Conservation (phyloP, 257 asterid species). For the Primulina tabacum region DNA sequence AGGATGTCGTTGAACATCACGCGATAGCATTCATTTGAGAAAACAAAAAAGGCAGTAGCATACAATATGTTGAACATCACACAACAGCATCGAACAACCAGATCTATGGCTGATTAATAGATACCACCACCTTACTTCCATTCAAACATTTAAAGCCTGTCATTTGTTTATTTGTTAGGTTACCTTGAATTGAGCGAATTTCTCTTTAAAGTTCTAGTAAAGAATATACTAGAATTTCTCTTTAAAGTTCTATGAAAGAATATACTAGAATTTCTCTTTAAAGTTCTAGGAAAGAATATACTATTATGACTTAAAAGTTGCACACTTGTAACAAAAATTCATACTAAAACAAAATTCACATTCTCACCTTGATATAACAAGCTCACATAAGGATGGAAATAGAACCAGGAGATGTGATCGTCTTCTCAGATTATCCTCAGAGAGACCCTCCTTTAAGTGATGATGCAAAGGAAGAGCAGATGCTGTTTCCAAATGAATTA, state of each 20-base stretch:
- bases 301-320: constrained; percentile 13
- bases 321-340: constrained; percentile 4
- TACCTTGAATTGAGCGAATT: constrained; percentile 2
- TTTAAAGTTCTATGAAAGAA: neutral
- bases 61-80: neutral
- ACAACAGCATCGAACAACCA: neutral
- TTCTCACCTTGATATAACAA: constrained; percentile 82
- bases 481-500: constrained; percentile 72
- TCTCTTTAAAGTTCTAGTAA: constrained; percentile 2
- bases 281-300: neutral
- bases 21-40: neutral
- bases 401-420: constrained; percentile 82
- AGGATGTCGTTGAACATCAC: no score
- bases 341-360: constrained; percentile 12
- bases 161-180: neutral
- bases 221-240: neutral
- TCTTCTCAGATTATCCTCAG: constrained; percentile 36
- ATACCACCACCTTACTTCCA: neutral
- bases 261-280: no score
- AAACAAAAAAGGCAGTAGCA: neutral
- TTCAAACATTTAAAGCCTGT: neutral
- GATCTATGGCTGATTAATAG: no score
- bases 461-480: constrained; percentile 67
- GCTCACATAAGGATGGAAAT: constrained; percentile 88
- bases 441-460: constrained; percentile 48